phyloP scores from a whole-genome alignment of 371 early-diverging fungal species.

The Neoconidiobolus thromboides region DNA sequence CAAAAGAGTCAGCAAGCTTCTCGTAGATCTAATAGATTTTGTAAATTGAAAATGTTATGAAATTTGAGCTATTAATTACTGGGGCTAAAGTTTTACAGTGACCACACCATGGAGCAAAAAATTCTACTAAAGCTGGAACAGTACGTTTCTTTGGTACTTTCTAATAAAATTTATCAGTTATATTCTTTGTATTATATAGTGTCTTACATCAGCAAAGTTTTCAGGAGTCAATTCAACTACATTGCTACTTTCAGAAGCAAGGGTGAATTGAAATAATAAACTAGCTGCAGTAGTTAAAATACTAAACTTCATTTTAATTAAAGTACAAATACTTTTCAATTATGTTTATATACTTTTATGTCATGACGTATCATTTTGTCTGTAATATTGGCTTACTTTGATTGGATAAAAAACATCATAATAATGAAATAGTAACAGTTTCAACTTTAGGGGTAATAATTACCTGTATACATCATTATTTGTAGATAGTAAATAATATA shows the following conservation, averaged over 20 bases:
- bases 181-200: not conserved
- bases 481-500: too few relatives aligned
- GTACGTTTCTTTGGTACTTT: not conserved
- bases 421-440: too few relatives aligned
- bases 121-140: slow-evolving; percentile 35
- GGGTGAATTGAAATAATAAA: too few relatives aligned
- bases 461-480: too few relatives aligned
- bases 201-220: not conserved
- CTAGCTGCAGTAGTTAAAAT: too few relatives aligned
- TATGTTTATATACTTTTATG: too few relatives aligned
- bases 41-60: not conserved
- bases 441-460: too few relatives aligned
- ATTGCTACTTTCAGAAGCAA: not conserved
- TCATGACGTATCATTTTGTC: too few relatives aligned
- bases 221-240: not conserved
- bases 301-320: too few relatives aligned
- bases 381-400: too few relatives aligned
- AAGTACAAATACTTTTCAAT: too few relatives aligned
- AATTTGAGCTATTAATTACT: slow-evolving; percentile 10
- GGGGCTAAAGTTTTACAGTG: slow-evolving; percentile 81
- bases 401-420: too few relatives aligned
- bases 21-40: slow-evolving; percentile 29
- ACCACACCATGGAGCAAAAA: slow-evolving; percentile 77
- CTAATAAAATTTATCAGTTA: not conserved
- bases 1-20: slow-evolving; percentile 56